Conservation (phyloP, 257 asterid genomes). For the Orobanche coerulescens region DNA sequence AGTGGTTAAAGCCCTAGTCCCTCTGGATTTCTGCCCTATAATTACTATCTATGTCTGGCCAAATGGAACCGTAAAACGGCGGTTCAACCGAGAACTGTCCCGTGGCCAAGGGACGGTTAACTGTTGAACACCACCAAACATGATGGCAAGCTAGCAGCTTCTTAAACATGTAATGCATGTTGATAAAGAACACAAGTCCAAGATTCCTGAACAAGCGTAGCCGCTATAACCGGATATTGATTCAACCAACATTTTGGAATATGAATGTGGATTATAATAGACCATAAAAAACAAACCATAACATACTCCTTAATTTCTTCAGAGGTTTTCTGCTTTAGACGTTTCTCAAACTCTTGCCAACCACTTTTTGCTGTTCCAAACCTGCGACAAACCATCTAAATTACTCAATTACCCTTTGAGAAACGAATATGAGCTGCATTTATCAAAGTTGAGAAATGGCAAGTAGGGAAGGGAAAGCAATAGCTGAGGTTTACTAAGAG, state of each 20-base stretch:
- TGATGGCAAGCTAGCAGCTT: neutral
- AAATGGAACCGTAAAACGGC: neutral
- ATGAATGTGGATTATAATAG: neutral
- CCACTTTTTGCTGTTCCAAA: slow-evolving; percentile 78
- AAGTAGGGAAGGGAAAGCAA: neutral
- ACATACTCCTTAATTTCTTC: slow-evolving; percentile 79
- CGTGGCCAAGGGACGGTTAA: neutral
- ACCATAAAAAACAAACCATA: slow-evolving; percentile 16
- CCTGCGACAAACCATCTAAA: slow-evolving; percentile 34
- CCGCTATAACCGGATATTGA: neutral
- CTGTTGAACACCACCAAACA: neutral
- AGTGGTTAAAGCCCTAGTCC: neutral
- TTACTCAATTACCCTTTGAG: slow-evolving; percentile 16
- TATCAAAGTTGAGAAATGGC: slow-evolving; percentile 14
- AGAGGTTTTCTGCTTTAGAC: slow-evolving; percentile 74
- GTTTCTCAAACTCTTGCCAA: slow-evolving; percentile 80
- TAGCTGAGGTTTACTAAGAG: slow-evolving; percentile 6
- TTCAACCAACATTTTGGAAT: slow-evolving; percentile 10
- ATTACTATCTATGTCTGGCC: neutral
- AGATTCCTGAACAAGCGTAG: slow-evolving; percentile 11
- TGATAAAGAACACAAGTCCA: neutral
- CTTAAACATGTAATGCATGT: neutral
- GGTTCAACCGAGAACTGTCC: neutral
- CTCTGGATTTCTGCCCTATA: neutral
- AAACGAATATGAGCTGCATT: slow-evolving; percentile 15